Conservation (phyloP, 306 rosid genomes). For the Cucumis melo region DNA sequence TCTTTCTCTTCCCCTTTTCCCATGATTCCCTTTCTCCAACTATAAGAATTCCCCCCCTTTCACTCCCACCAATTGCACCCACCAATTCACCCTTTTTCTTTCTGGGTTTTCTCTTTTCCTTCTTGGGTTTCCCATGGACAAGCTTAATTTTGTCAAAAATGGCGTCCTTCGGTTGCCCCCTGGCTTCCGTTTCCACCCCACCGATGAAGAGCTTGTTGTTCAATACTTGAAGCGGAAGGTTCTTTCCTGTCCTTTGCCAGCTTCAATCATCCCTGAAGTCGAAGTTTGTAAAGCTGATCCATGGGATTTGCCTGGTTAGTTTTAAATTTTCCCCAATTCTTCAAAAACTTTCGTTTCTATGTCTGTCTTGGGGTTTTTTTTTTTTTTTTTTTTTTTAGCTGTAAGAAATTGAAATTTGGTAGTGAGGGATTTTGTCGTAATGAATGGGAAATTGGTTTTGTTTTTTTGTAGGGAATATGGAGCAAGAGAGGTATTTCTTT, state of each 20-base stretch:
- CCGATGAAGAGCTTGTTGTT: conserved; percentile 78
- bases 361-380: neutral
- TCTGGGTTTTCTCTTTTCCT: neutral
- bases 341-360: neutral
- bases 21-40: conserved; percentile 14
- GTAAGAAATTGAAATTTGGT: neutral
- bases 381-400: neutral
- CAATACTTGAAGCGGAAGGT: conserved; percentile 80
- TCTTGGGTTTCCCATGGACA: conserved; percentile 24
- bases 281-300: conserved; percentile 90
- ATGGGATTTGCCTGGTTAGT: conserved; percentile 94
- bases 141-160: conserved; percentile 50
- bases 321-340: neutral
- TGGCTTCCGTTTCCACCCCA: conserved; percentile 91
- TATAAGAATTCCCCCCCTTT: neutral
- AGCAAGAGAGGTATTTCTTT: conserved; percentile 85
- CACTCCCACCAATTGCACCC: neutral
- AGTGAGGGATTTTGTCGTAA: neutral
- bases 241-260: conserved; percentile 66
- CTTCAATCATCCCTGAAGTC: conserved; percentile 80
- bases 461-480: conserved; percentile 43
- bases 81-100: neutral
- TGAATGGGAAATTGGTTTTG: neutral
- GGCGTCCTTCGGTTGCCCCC: conserved; percentile 84
- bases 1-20: neutral